Base-by-base conservation (phyloP, 345 rosid genomes). In the Populus alba region DNA sequence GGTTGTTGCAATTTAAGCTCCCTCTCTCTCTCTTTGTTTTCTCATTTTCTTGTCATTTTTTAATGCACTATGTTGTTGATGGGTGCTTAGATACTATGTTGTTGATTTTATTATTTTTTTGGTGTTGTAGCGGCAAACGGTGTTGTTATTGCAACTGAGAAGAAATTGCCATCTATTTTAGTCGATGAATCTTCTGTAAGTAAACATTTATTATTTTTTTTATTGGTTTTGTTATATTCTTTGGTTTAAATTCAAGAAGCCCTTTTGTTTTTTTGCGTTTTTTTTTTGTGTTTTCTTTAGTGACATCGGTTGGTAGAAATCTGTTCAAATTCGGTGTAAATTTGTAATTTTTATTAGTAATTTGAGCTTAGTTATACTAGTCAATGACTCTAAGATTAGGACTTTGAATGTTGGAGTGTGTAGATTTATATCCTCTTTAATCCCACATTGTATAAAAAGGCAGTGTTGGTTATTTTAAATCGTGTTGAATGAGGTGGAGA, bases 111-210 rank as follows among this genome's bases (percentile, higher is more conserved):
- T 22, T 59, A 8, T 59, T 25, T 29, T 77, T 7, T 33, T 61
- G 66, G 70, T 62, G 16, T 80, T 90, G 73, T 87, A 95, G 97
- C 99, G 87, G 89, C 96, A 31, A 93, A 95, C 79, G 99, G 98
- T 27, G 99, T 95, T 80, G 96, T 95, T 71, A 93, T 95, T 55
- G 99, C 99, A 0, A 93, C 99, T 0, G 99, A 95, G 87, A 93
- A 95, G 88, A 95, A 95, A 72, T 77, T 95, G 55, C 98, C 99
- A 17, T 93, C 99, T 25, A 95, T 93, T 79, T 87, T 95, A 79
- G 98, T 95, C 66, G 99, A 95, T 77, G 98, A 95, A 86, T 49
- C 92, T 25, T 95, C 99, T 76, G 99, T 95, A 77, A 90, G 98
- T 84, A 22, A 29, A 3, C 6, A 13, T 3, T 35, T 38, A 27